These are phyloP conservation scores for Trichoderma citrinoviride DNA, from an alignment of 2,329 filamentous ascomycete species.

Conservation along the genomic window DNA sequence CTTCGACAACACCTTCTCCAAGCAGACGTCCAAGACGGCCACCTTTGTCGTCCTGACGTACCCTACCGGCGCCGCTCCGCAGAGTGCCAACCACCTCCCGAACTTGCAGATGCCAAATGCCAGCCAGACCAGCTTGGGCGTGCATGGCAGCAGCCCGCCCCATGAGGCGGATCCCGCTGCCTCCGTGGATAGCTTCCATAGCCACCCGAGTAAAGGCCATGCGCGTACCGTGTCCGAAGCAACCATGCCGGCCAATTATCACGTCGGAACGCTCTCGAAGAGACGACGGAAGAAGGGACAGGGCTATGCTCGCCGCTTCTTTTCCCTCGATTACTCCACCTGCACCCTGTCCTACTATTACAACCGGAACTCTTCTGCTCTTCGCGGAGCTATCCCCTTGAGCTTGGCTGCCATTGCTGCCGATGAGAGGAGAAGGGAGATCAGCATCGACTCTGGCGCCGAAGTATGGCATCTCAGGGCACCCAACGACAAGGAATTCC, in stretches of 20 bases:
- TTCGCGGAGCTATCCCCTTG: slow-evolving; percentile 88
- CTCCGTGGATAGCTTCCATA: slow-evolving; percentile 61
- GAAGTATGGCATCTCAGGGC: slow-evolving; percentile 95
- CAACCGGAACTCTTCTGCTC: slow-evolving; percentile 85
- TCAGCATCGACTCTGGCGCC: slow-evolving; percentile 93
- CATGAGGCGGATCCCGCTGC: slow-evolving; percentile 47
- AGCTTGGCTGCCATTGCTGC: slow-evolving; percentile 88
- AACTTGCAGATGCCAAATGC: slow-evolving; percentile 48
- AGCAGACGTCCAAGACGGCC: slow-evolving; percentile 88
- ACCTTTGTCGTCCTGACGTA: slow-evolving; percentile 95
- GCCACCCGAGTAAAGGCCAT: slow-evolving; percentile 44
- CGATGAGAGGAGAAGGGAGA: slow-evolving; percentile 83
- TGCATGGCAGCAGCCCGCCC: slow-evolving; percentile 43
- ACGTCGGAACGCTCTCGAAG: slow-evolving; percentile 85
- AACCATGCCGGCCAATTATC: slow-evolving; percentile 54
- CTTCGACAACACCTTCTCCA: slow-evolving; percentile 98
- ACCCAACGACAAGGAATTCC: slow-evolving; percentile 78
- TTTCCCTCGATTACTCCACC: slow-evolving; percentile 91
- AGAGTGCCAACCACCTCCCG: slow-evolving; percentile 68
- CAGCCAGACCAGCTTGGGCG: slow-evolving; percentile 54
- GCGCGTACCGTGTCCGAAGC: slow-evolving; percentile 52
- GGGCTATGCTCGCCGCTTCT: slow-evolving; percentile 89
- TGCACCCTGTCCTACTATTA: slow-evolving; percentile 96
- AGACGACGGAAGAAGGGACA: slow-evolving; percentile 90
- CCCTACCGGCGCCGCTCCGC: slow-evolving; percentile 75